Evolutionary conservation across 768 basidiomycete genomes (phyloP).

Genomic region (Lyophyllum decastes): DNA sequence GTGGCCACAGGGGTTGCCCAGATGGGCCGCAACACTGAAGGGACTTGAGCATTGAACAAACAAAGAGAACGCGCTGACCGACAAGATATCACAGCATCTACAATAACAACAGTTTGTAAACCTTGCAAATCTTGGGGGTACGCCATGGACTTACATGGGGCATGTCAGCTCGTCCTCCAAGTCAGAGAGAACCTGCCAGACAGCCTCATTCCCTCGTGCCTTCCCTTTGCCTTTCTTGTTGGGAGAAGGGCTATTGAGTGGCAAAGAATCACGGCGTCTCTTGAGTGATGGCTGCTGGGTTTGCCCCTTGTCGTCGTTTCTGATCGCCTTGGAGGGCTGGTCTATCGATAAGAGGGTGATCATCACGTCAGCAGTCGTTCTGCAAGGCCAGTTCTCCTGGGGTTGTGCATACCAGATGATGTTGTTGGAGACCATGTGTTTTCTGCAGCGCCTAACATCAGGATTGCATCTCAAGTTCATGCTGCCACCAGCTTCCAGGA

Average conservation of each 20-base stretch:
- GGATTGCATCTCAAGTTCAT: neutral
- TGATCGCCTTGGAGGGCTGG: neutral
- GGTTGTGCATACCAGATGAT: neutral
- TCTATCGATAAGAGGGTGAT: neutral
- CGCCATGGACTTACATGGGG: conserved; percentile 57
- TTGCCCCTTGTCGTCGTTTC: neutral
- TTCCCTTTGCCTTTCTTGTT: conserved; percentile 49
- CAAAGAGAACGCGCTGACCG: conserved; percentile 23
- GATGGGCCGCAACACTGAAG: conserved; percentile 58
- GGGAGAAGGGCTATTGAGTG: conserved; percentile 8
- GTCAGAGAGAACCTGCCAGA: conserved; percentile 36
- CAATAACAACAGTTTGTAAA: neutral
- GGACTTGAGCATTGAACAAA: conserved; percentile 3
- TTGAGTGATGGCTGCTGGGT: conserved; percentile 6
- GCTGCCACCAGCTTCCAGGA: neutral
- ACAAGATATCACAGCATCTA: conserved; percentile 78
- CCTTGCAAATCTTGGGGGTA: neutral
- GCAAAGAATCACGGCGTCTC: conserved; percentile 13
- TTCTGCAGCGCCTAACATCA: conserved; percentile 5
- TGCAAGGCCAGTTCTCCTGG: neutral
- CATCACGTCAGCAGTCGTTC: neutral
- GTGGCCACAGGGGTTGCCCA: conserved; percentile 75
- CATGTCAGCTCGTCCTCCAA: conserved; percentile 70
- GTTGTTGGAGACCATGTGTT: conserved; percentile 1
- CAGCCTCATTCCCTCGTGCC: conserved; percentile 20